Base-by-base conservation (phyloP, 2,329 filamentous ascomycete genomes). In the Helicocarpus griseus region DNA sequence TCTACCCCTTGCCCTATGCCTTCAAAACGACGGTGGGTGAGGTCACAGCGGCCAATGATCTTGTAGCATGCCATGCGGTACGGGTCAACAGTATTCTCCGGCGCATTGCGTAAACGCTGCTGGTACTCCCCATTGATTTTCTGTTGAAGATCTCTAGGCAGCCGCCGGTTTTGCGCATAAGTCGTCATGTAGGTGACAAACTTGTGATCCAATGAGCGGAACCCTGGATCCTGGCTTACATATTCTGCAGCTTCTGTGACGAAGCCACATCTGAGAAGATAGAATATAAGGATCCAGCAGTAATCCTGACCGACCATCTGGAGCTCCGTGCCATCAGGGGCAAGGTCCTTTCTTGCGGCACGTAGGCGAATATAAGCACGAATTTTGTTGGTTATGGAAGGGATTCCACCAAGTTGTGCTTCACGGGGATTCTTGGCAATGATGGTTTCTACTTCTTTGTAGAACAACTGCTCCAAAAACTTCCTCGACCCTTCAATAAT, bases 21-120 rank as follows among this genome's bases (percentile, higher is more conserved):
- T 41, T 82, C 79, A 33, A 85, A 67, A 53, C 72, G 79, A 50
- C 79, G 73, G 40, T 75, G 73, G 45, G 69, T 73, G 53, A 84
- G 70, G 56, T 85, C 81, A 62, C 81, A 84, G 47, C 81, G 89
- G 43, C 94, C 93, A 60, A 98, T 86, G 55, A 98, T 84, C 76
- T 98, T 97, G 77, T 97, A 97, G 68, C 93, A 96, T 45, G 91
- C 90, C 82, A 95, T 90, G 50, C 89, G 84, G 73, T 94, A 98
- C 24, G 93, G 93, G 66, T 98, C 93, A 57, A 94, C 83, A 1
- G 87, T 87, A 64, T 90, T 85, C 53, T 93, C 87, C 0, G 88
- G 87, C 0, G 87, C 87, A 61, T 94, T 88, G 57, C 88, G 85
- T 24, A 84, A 80, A 43, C 89, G 84, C 65, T 94, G 87, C 48